phyloP scores from a whole-genome alignment of 805 yeast species.

The Yamadazyma philogaea region DNA sequence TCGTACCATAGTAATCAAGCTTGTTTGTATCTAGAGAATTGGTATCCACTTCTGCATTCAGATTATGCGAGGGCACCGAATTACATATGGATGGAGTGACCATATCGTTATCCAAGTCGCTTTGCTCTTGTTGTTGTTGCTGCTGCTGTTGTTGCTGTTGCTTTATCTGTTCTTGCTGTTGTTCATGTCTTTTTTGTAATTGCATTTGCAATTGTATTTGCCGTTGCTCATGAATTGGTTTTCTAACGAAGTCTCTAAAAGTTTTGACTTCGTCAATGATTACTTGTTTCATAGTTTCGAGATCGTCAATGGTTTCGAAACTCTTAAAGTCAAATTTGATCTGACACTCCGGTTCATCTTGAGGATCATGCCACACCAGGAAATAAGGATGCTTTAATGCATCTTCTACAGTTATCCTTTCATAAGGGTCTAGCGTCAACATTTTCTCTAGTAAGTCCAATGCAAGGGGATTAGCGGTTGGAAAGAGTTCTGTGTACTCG shows the following conservation, averaged over 20 bases:
- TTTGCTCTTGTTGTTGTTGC: conserved; percentile 21
- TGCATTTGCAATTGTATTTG: conserved; percentile 38
- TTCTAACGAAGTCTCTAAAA: conserved; percentile 78
- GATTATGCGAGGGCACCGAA: conserved; percentile 16
- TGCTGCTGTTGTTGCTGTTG: conserved; percentile 23
- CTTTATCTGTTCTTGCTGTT: conserved; percentile 14
- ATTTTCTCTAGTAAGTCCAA: conserved; percentile 75
- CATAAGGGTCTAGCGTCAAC: conserved; percentile 87
- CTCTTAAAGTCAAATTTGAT: conserved; percentile 76
- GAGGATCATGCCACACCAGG: conserved; percentile 90
- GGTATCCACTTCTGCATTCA: conserved; percentile 18
- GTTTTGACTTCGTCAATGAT: conserved; percentile 75
- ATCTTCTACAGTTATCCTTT: conserved; percentile 85
- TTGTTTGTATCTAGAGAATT: conserved; percentile 9
- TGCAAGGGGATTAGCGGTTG: conserved; percentile 84
- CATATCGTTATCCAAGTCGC: conserved; percentile 16
- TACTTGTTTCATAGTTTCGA: conserved; percentile 70
- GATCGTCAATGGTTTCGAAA: conserved; percentile 81
- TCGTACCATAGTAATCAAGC: conserved; percentile 30
- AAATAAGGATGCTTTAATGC: conserved; percentile 90
- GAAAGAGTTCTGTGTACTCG: conserved; percentile 69
- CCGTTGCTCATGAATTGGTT: conserved; percentile 59
- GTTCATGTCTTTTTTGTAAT: conserved; percentile 25
- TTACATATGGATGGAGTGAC: conserved; percentile 13
- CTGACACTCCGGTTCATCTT: conserved; percentile 83